A percentile compares a stretch with the other conserved stretches of the same genome.
These are phyloP conservation scores for Leucocoprinus gongylophorus DNA, from an alignment of 1,284 basidiomycete species.

Conservation along the genomic window DNA sequence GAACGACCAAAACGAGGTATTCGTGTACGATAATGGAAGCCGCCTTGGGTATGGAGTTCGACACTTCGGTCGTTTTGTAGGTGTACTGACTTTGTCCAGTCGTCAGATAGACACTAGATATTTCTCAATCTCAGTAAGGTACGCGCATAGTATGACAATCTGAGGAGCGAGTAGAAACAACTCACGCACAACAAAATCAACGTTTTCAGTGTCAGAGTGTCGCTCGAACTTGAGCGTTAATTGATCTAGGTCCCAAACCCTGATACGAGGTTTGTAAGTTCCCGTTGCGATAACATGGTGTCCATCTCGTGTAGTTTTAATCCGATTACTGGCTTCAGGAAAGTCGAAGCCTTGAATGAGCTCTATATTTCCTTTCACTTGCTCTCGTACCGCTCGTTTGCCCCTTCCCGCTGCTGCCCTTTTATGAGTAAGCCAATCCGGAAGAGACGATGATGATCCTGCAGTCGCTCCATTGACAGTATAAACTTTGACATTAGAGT, in stretches of 20 bases:
- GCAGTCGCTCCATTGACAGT: conserved; percentile 85
- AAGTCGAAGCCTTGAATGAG: conserved; percentile 96
- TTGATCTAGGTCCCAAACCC: conserved; percentile 93
- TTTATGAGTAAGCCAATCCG: conserved; percentile 83
- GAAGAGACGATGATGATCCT: conserved; percentile 77
- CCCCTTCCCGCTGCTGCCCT: conserved; percentile 53
- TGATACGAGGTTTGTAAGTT: conserved; percentile 97
- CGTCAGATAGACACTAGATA: conserved; percentile 84
- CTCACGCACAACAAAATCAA: conserved; percentile 93
- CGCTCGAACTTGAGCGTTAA: conserved; percentile 94
- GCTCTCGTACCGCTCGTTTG: conserved; percentile 59
- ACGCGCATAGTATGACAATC: neutral
- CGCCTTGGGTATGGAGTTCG: conserved; percentile 92
- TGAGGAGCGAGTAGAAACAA: conserved; percentile 21
- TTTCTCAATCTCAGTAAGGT: neutral
- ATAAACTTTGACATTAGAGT: conserved; percentile 67
- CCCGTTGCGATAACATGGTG: conserved; percentile 92
- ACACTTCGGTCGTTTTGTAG: conserved; percentile 95
- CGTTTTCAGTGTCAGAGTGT: conserved; percentile 94
- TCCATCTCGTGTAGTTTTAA: conserved; percentile 90
- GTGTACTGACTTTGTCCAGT: conserved; percentile 99
- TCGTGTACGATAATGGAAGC: conserved; percentile 87
- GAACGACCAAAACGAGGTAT: conserved; percentile 93
- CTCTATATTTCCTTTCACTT: conserved; percentile 73
- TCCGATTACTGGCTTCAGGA: conserved; percentile 89